These are phyloP conservation scores for Crithidia acanthocephali DNA, from an alignment of 208 protist species.

Conservation along the genomic window DNA sequence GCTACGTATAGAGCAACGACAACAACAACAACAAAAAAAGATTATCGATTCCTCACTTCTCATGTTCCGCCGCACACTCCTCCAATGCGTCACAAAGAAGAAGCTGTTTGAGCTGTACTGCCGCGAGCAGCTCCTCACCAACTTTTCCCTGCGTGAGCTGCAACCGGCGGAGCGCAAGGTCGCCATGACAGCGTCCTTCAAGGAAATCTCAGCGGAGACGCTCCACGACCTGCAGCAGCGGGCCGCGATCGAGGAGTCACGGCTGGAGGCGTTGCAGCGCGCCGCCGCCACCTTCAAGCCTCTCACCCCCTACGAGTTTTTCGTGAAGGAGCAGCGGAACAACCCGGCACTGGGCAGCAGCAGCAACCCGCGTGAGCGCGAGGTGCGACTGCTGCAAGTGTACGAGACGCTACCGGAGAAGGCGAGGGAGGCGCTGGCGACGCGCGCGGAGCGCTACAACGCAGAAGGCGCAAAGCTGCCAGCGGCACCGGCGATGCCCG, in stretches of 20 bases:
- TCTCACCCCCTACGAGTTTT: constrained; percentile 62
- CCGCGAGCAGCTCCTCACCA: constrained; percentile 51
- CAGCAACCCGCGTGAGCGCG: constrained; percentile 48
- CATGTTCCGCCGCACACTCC: constrained; percentile 30
- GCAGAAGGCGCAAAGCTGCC: constrained; percentile 12
- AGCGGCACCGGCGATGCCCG: constrained; percentile 3
- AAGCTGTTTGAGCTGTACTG: constrained; percentile 59
- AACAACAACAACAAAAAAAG: not conserved
- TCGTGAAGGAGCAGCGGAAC: constrained; percentile 55
- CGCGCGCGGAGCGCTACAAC: constrained; percentile 31
- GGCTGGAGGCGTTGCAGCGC: constrained; percentile 24
- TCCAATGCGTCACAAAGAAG: constrained; percentile 22
- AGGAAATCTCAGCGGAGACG: constrained; percentile 36
- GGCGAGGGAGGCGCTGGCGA: constrained; percentile 52
- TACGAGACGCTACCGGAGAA: constrained; percentile 70
- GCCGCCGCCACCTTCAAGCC: constrained; percentile 22
- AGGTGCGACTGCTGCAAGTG: constrained; percentile 63
- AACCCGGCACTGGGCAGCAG: constrained; percentile 62
- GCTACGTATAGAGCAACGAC: no score
- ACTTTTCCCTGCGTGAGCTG: constrained; percentile 45
- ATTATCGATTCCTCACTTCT: no score
- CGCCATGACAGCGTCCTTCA: constrained; percentile 49
- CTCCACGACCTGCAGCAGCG: constrained; percentile 41
- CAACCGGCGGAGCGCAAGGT: constrained; percentile 43
- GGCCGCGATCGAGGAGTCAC: constrained; percentile 29